Evolutionary conservation across 1,284 basidiomycete species (phyloP), one percentile per base, ranked within the genome.

Genomic region (Mycosarcoma maydis): DNA sequence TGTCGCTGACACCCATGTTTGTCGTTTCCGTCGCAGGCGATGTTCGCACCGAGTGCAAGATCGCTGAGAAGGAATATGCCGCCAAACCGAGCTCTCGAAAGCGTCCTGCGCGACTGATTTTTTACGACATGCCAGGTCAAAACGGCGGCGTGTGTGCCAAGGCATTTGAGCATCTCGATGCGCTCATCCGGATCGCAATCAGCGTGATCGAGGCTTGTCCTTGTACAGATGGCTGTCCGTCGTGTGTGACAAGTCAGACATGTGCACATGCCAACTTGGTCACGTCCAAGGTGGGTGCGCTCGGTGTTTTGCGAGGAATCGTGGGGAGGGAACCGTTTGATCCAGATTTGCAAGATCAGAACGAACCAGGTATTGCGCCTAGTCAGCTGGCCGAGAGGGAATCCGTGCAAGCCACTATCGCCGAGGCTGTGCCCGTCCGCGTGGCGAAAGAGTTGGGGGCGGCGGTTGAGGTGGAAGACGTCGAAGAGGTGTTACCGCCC

Each of bases 21-120:
- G 85, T 87, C 6, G 84, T 93, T 70, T 85, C 87, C 3, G 82
- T 86, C 5, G 80, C 82, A 7, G 83, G 83, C 34, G 91, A 93
- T 62, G 82, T 94, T n/a, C 86, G 84, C 49, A 94, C 92, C 1
- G 92, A 94, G 77, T 94, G 92, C 83, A 92, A 94, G 81, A 75
- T 81, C 10, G 77, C 84, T 1, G 88, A 91, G 78, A 92, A 92
- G 78, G 92, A 93, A 81, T 88, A 89, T 78, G 87, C 86, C 56
- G 82, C 82, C n/a, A 80, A 83, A 5, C 84, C 86, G 44, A 88
- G 89, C 1, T 82, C 82, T 45, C 84, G 91, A 47, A 90, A 90
- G 78, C 85, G 92, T 48, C 91, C 92, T 2, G 92, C 90, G 10
- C 91, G 92, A 59, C 82, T 95, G 9, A 90, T 94, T 45, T 90